Percentiles rank a stretch among this genome's conserved stretches.
phyloP scores from a whole-genome alignment of 2,329 filamentous ascomycete genomes.

The Periconia sp. region DNA sequence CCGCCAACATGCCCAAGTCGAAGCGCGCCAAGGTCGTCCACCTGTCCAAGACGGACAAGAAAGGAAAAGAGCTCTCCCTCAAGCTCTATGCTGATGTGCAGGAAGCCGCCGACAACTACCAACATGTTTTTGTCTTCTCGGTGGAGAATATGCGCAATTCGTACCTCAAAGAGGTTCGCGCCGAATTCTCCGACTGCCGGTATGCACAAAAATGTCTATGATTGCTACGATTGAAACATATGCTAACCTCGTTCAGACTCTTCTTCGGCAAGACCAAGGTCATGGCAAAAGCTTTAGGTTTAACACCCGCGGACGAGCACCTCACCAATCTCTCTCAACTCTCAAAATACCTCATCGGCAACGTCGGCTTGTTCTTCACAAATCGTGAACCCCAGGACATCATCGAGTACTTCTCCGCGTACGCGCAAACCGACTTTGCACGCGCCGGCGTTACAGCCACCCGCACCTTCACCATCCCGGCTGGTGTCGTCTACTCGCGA shows the following conservation, averaged over 20 bases:
- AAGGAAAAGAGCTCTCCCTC: slow-evolving; percentile 86
- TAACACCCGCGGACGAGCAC: slow-evolving; percentile 74
- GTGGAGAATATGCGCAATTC: slow-evolving; percentile 99
- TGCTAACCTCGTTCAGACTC: slow-evolving; percentile 57
- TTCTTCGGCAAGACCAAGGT: slow-evolving; percentile 99
- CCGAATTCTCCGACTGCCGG: slow-evolving; percentile 82
- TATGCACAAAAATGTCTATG: slow-evolving; percentile 46
- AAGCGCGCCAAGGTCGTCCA: slow-evolving; percentile 89
- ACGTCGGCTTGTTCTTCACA: slow-evolving; percentile 89
- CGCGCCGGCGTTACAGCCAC: slow-evolving; percentile 78
- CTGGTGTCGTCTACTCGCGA: slow-evolving; percentile 75
- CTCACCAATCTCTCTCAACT: slow-evolving; percentile 76
- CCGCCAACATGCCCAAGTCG: slow-evolving; percentile 82
- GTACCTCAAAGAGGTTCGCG: slow-evolving; percentile 87
- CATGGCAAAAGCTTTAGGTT: slow-evolving; percentile 92
- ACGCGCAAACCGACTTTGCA: slow-evolving; percentile 82
- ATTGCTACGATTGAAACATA: not conserved
- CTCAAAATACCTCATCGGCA: slow-evolving; percentile 70
- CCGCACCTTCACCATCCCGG: slow-evolving; percentile 76
- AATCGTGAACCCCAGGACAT: slow-evolving; percentile 71
- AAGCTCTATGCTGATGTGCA: slow-evolving; percentile 87
- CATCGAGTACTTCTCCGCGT: slow-evolving; percentile 69
- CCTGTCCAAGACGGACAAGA: slow-evolving; percentile 89
- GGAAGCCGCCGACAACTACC: slow-evolving; percentile 79
- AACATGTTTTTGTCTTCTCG: slow-evolving; percentile 89